These are phyloP conservation scores for Parmelia sp. DNA, from an alignment of 495 filamentous ascomycete species.

Conservation along the genomic window DNA sequence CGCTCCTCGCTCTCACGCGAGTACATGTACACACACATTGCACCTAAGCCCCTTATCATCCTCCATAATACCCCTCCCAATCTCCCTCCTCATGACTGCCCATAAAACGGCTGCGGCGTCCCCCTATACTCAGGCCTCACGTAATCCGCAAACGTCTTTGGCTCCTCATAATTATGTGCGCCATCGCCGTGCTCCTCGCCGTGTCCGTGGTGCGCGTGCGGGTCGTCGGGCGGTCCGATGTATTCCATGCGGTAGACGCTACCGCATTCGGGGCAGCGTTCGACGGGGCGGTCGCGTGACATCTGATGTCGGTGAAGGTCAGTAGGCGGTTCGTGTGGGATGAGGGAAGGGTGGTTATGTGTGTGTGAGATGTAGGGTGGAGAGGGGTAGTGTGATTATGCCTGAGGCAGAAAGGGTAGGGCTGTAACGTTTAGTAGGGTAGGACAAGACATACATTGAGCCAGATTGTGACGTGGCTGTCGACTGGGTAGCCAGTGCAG, in stretches of 20 bases:
- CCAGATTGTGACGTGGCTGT: conserved; percentile 88
- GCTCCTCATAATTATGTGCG: conserved; percentile 40
- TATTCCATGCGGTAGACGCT: conserved; percentile 96
- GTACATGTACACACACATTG: not conserved
- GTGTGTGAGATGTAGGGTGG: not conserved
- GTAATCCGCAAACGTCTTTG: conserved; percentile 89
- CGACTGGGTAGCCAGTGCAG: conserved; percentile 89
- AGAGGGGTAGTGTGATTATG: not conserved
- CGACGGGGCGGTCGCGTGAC: conserved; percentile 80
- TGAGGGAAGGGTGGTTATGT: not conserved
- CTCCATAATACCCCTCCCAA: not conserved
- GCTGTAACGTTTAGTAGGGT: not conserved
- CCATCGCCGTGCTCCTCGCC: conserved; percentile 24
- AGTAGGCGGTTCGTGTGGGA: not conserved
- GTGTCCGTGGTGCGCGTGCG: conserved; percentile 44
- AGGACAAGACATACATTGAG: conserved; percentile 58
- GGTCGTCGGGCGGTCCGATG: conserved; percentile 70
- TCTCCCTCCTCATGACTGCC: too few species aligned
- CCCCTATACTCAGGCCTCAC: conserved; percentile 82
- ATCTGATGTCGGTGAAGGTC: conserved; percentile 45
- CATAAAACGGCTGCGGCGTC: conserved; percentile 9
- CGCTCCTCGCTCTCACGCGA: not conserved
- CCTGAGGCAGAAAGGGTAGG: not conserved
- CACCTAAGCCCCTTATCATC: not conserved
- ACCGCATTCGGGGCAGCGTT: conserved; percentile 94